Evolutionary conservation across 2,329 filamentous ascomycete genomes (phyloP), one percentile per base, ranked within the genome.

Genomic region (Sordariomycetes sp.): DNA sequence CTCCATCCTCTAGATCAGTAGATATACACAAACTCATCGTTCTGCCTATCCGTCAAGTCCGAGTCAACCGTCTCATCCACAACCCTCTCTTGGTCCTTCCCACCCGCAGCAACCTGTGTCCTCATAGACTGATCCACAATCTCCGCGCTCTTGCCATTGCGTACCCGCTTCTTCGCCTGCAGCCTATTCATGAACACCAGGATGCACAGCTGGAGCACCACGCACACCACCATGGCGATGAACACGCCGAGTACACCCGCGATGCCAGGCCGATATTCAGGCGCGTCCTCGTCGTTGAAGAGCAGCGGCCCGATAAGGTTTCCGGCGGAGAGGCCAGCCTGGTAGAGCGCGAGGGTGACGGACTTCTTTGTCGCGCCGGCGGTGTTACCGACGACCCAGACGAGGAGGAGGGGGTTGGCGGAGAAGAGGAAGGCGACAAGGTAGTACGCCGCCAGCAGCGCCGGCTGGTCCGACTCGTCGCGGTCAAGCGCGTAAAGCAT

Each of bases 311-410:
- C 85, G 63, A 87, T 74, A 58, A 88, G 85, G 65, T 87, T 86
- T 2, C 85, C 85, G 0, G 78, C 75, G 0, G 81, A 78, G 2
- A 76, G 75, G 0, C 79, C 83, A 1, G 79, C 82, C 62, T 85
- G 84, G 71, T 80, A 87, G 0, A 85, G 68, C 0, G 78, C 80
- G 75, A 86, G 82, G 45, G 82, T 75, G 54, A 80, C 74, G 0
- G 81, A 82, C 64, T 84, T 85, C 68, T 88, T 87, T 2, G 84
- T 86, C 17, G 77, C 80, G 7, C 85, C 85, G 0, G 75, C 85
- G 0, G 82, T 86, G 65, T 88, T 88, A 8, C 78, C 81, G 6
- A 87, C 76, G 58, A 87, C 82, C 85, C 85, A 89, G 0, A 80
- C 77, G 0, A 87, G 79, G 28, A 86, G 78, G 10, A 88, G 70